These are phyloP conservation scores for Ophiognomonia clavigignenti-juglandacearum DNA, from an alignment of 2,329 filamentous ascomycete genomes.

Conservation along the genomic window DNA sequence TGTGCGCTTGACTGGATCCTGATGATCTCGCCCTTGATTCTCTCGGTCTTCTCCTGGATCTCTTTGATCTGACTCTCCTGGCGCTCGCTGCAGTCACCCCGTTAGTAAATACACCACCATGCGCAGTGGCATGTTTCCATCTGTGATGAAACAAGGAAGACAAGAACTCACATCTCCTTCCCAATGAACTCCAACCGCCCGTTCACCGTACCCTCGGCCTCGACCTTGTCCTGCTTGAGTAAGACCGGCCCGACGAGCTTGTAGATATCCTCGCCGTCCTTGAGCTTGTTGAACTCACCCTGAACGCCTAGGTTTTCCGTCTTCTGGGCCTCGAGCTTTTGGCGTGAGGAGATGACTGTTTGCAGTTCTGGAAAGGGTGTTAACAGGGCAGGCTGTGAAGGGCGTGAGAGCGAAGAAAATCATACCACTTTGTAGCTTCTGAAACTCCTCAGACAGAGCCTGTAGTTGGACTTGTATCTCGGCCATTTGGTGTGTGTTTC, in stretches of 20 bases:
- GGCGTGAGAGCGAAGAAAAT: neutral
- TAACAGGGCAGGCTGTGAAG: neutral
- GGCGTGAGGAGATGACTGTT: slow-evolving; percentile 68
- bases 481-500: slow-evolving; percentile 53
- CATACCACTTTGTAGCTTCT: slow-evolving; percentile 77
- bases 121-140: no score
- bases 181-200: slow-evolving; percentile 87
- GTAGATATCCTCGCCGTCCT: slow-evolving; percentile 85
- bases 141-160: no score
- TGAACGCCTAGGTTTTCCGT: slow-evolving; percentile 89
- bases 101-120: no score
- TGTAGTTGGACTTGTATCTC: slow-evolving; percentile 75
- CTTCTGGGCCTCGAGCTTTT: slow-evolving; percentile 90
- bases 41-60: slow-evolving; percentile 50
- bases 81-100: slow-evolving; percentile 26
- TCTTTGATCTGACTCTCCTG: slow-evolving; percentile 51
- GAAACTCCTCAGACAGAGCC: slow-evolving; percentile 79
- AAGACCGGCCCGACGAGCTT: slow-evolving; percentile 91
- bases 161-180: slow-evolving; percentile 84
- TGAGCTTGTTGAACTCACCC: slow-evolving; percentile 79
- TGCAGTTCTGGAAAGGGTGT: slow-evolving; percentile 62
- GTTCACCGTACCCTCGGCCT: slow-evolving; percentile 87
- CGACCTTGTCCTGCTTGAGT: slow-evolving; percentile 87
- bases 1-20: slow-evolving; percentile 49
- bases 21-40: slow-evolving; percentile 56